phyloP scores from a whole-genome alignment of 805 yeast genomes.

The Spathaspora boniae region DNA sequence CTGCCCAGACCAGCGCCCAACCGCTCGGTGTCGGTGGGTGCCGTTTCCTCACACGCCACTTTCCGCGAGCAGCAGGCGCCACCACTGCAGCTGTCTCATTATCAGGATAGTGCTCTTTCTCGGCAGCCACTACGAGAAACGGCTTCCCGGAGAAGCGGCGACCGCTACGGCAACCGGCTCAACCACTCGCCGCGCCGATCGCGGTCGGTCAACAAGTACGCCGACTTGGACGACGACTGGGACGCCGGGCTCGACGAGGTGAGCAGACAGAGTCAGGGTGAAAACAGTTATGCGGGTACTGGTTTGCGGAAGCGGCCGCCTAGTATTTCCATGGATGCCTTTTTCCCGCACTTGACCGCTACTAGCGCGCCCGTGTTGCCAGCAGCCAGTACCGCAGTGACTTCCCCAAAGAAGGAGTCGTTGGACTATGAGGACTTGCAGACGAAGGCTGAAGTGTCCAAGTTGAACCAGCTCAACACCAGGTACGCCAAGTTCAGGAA shows the following conservation, averaged over 20 bases:
- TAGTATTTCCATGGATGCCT: constrained; percentile 30
- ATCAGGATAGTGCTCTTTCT: neutral
- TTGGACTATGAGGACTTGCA: constrained; percentile 24
- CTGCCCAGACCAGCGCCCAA: too few relatives aligned
- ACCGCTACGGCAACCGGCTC: constrained; percentile 1
- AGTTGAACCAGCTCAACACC: constrained; percentile 55
- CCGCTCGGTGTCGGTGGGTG: constrained; percentile 2
- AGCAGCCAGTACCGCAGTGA: neutral
- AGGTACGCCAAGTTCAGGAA: constrained; percentile 66
- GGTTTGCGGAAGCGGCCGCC: constrained; percentile 22
- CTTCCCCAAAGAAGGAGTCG: constrained; percentile 6
- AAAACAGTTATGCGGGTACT: constrained; percentile 22
- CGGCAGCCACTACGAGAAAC: neutral
- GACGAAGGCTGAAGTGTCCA: constrained; percentile 48
- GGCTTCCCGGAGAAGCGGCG: neutral
- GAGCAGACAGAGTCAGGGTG: constrained; percentile 16
- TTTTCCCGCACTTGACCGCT: constrained; percentile 34
- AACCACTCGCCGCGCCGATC: constrained; percentile 11
- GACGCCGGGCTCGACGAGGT: constrained; percentile 62
- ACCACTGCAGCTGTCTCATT: too few relatives aligned
- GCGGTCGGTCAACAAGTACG: constrained; percentile 34
- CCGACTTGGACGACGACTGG: constrained; percentile 90
- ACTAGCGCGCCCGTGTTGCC: neutral
- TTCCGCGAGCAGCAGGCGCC: too few relatives aligned
- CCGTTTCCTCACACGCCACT: constrained; percentile 20